Evolutionary conservation across 257 asterid species (phyloP), one percentile per base, ranked within the genome.

Genomic region (Solanum chmielewskii): DNA sequence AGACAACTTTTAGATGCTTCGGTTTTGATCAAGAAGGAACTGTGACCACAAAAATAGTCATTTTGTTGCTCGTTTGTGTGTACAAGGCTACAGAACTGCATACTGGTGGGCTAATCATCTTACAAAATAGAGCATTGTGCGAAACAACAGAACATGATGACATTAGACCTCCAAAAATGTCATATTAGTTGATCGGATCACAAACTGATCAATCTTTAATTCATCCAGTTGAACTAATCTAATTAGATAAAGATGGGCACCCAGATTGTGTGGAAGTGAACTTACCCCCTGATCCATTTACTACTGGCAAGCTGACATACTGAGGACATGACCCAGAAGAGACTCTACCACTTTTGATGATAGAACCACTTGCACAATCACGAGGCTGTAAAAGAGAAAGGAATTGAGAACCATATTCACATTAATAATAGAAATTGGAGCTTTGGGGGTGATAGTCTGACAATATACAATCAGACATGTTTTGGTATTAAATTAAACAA

Each of bases 271-370:
- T 20, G 21, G 44, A 52, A 71, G 56, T 27, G 35, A 84, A 92
- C 96, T 92, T 88, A 95, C 98, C 91, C 44, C 62, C 33, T 52
- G 95, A 87, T 60, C 39, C 91, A 87, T 78, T 71, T 85, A 89
- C 92, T 85, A 89, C 92, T 64, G 99, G 98, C 92, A 96, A 93
- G 92, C 95, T 93, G 93, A 93, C 92, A 47, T 93, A 92, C 80
- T 12, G 77, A 86, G 99, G 99, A 70, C 99, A 96, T 2, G 96
- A 91, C 7, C 86, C 87, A 3, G 95, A 90, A 86, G 87, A 87
- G 85, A 90, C 80, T 23, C 18, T 39, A 90, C 90, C 90, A 78
- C 90, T 90, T 86, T n/a, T 86, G 87, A 84, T 86, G 87, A 88
- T 92, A 89, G 93, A 84, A 42, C 70, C 87, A 77, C 60, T 74